A percentile compares a stretch with the other conserved stretches of the same genome.
These are phyloP conservation scores for Russula sp. DNA, from an alignment of 768 basidiomycete genomes.

Conservation along the genomic window DNA sequence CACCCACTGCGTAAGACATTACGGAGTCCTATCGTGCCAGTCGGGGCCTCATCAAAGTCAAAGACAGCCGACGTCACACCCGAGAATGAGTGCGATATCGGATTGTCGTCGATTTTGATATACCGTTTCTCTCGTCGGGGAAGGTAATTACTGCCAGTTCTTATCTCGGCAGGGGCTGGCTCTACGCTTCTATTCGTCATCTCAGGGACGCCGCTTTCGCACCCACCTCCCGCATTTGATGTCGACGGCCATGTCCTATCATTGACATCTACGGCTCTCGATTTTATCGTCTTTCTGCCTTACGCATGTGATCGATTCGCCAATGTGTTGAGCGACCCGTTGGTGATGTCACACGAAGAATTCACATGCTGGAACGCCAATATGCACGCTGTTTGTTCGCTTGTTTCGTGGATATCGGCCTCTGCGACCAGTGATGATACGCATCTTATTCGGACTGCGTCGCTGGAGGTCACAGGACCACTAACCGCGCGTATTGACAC, in stretches of 20 bases:
- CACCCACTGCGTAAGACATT: no score
- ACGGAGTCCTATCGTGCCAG: no score
- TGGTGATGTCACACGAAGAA: slow-evolving; percentile 36
- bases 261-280: slow-evolving; percentile 37
- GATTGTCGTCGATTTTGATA: no score
- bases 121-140: no score
- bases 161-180: no score
- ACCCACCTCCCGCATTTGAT: slow-evolving; percentile 31
- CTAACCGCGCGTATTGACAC: slow-evolving; percentile 20
- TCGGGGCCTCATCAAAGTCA: no score
- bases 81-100: no score
- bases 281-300: slow-evolving; percentile 34
- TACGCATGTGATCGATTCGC: slow-evolving; percentile 22
- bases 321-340: slow-evolving; percentile 40
- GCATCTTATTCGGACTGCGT: slow-evolving; percentile 16
- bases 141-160: no score
- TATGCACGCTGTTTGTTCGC: slow-evolving; percentile 32
- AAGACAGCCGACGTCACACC: no score
- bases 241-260: slow-evolving; percentile 41
- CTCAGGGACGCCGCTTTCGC: slow-evolving; percentile 27
- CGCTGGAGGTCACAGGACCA: slow-evolving; percentile 16
- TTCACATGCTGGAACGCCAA: slow-evolving; percentile 37
- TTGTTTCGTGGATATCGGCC: slow-evolving; percentile 17
- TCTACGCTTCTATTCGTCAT: slow-evolving; percentile 48
- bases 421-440: not conserved